phyloP scores from a whole-genome alignment of 805 yeast species.

The Brettanomyces bruxellensis region DNA sequence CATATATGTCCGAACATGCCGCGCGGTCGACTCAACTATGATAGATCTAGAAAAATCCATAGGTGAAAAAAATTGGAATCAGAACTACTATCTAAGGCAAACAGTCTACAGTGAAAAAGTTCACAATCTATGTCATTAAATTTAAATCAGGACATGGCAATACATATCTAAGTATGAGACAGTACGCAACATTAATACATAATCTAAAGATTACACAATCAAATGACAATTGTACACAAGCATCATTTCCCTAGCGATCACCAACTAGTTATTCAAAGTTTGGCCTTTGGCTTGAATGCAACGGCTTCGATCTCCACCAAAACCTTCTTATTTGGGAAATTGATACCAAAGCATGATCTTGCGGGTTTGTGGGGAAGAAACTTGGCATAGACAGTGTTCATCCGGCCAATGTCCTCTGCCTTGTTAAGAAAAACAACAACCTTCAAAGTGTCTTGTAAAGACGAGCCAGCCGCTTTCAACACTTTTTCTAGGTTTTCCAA shows the following conservation, averaged over 20 bases:
- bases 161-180: no score
- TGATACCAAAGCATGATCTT: slow-evolving; percentile 43
- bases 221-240: no score
- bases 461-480: slow-evolving; percentile 36
- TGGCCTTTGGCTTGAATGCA: slow-evolving; percentile 20
- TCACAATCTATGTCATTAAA: no score
- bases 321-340: slow-evolving; percentile 40
- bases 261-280: slow-evolving; percentile 6
- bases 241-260: no score
- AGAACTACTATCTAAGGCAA: no score
- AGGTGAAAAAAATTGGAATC: neutral
- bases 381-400: slow-evolving; percentile 38
- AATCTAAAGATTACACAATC: no score
- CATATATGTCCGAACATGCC: no score
- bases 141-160: no score
- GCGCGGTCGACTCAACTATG: no score
- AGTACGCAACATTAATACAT: no score
- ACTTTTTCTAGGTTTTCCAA: slow-evolving; percentile 33
- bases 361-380: slow-evolving; percentile 42
- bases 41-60: slow-evolving; percentile 15
- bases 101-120: no score
- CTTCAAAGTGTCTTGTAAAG: slow-evolving; percentile 37
- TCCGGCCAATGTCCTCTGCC: slow-evolving; percentile 29
- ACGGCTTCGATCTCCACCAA: slow-evolving; percentile 46
- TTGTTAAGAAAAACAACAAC: slow-evolving; percentile 40